phyloP scores from a whole-genome alignment of 75 land plant species.

The Sequoiadendron giganteum region DNA sequence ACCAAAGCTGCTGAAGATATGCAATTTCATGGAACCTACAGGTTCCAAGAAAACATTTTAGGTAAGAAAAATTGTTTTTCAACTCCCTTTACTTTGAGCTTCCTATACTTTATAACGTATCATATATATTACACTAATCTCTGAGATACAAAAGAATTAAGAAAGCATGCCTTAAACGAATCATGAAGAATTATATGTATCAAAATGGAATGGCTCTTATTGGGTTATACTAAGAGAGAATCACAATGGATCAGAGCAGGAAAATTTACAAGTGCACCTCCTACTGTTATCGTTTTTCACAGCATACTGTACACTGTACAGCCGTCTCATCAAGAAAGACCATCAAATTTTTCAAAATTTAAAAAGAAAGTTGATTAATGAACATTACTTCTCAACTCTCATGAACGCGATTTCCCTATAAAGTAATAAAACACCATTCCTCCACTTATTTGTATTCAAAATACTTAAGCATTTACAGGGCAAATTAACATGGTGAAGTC shows the following conservation, averaged over 20 bases:
- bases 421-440: not conserved
- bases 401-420: not conserved
- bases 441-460: not conserved
- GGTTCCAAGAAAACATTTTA: not conserved
- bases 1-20: slow-evolving; percentile 77
- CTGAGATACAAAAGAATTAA: not conserved
- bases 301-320: not conserved
- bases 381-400: not conserved
- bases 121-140: not conserved
- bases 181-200: not conserved
- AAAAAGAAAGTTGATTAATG: not conserved
- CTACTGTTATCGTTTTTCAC: not conserved
- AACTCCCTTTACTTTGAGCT: not conserved
- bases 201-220: not conserved
- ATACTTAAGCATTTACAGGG: not conserved
- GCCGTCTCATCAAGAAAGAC: not conserved
- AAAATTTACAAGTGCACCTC: not conserved
- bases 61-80: not conserved
- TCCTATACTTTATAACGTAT: not conserved
- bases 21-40: slow-evolving; percentile 78
- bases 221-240: not conserved
- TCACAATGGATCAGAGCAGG: not conserved
- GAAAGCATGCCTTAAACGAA: not conserved
- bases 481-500: not conserved
- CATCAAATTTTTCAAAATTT: not conserved